Conservation (phyloP, 768 basidiomycete genomes). For the Boletellus ananiceps region DNA sequence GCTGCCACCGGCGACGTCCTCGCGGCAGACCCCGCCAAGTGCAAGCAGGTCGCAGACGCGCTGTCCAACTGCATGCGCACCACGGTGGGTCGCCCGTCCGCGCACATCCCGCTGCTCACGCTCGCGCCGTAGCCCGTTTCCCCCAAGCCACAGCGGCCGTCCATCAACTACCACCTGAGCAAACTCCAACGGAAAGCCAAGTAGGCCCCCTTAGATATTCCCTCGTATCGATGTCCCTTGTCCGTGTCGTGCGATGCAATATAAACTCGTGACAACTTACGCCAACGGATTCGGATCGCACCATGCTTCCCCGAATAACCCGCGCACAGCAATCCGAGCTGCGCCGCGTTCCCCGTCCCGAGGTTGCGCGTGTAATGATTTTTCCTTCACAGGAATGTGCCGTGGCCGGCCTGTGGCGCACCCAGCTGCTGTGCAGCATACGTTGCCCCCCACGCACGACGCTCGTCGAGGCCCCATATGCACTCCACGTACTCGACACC, state of each 20-base stretch:
- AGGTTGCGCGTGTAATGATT: neutral
- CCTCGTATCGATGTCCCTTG: slow-evolving; percentile 10
- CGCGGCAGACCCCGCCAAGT: slow-evolving; percentile 42
- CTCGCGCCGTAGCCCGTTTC: slow-evolving; percentile 50
- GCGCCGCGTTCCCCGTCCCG: neutral
- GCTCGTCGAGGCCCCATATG: neutral
- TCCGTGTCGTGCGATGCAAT: slow-evolving; percentile 15
- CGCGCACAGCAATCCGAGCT: neutral
- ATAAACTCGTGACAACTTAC: slow-evolving; percentile 8
- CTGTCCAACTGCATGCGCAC: slow-evolving; percentile 84
- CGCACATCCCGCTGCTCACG: slow-evolving; percentile 2
- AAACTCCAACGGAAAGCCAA: slow-evolving; percentile 71
- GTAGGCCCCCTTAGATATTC: slow-evolving; percentile 38
- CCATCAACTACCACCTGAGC: slow-evolving; percentile 88
- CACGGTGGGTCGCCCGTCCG: slow-evolving; percentile 48
- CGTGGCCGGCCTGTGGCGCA: slow-evolving; percentile 18
- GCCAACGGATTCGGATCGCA: neutral
- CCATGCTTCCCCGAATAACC: neutral
- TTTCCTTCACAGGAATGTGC: slow-evolving; percentile 12
- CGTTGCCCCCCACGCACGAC: neutral
- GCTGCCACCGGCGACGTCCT: slow-evolving; percentile 64
- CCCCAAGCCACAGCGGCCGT: slow-evolving; percentile 63
- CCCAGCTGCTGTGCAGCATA: slow-evolving; percentile 12
- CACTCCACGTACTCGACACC: slow-evolving; percentile 13
- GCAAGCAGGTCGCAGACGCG: slow-evolving; percentile 53